A percentile compares a stretch with the other conserved stretches of the same genome.
Evolutionary conservation across 139 green algal species (phyloP).

Genomic region (Tetradesmus lagerheimii): DNA sequence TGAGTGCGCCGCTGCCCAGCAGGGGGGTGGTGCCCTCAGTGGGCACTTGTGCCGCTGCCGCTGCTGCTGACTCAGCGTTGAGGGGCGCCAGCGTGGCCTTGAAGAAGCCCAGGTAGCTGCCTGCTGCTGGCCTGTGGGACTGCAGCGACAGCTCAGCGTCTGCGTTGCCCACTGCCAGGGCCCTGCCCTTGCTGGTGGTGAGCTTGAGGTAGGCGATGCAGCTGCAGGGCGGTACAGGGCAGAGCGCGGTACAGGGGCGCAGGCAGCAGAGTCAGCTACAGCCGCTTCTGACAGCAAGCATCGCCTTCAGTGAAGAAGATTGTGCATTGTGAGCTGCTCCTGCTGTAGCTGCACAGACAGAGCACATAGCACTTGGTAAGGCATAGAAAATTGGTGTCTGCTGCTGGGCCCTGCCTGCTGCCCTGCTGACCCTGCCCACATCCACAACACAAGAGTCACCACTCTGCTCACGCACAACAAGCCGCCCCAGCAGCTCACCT

Average conservation of each 20-base stretch:
- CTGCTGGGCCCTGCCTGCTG: too few relatives aligned
- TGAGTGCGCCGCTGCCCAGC: background rate
- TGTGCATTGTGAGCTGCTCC: too few relatives aligned
- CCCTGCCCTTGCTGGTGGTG: background rate
- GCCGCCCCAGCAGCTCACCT: background rate
- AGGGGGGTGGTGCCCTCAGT: background rate
- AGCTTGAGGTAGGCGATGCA: conserved; percentile 3
- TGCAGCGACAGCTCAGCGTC: background rate
- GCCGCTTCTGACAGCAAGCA: background rate
- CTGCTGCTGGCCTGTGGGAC: background rate
- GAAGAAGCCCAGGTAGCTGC: background rate
- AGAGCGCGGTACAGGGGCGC: background rate
- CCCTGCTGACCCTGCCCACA: too few relatives aligned
- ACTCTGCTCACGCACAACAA: too few relatives aligned
- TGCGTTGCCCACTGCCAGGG: background rate
- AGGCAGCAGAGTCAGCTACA: background rate
- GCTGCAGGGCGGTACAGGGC: background rate
- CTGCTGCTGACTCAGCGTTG: background rate
- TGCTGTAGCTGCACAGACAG: too few relatives aligned
- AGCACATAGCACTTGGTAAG: too few relatives aligned
- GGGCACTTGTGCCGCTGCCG: background rate
- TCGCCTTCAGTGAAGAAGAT: too few relatives aligned
- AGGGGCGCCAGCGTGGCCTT: background rate
- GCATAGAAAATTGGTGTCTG: too few relatives aligned
- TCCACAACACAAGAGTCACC: too few relatives aligned